A percentile compares a stretch with the other conserved stretches of the same genome.
phyloP scores from a whole-genome alignment of 2,329 filamentous ascomycete genomes.

The Neocucurbitaria cava region DNA sequence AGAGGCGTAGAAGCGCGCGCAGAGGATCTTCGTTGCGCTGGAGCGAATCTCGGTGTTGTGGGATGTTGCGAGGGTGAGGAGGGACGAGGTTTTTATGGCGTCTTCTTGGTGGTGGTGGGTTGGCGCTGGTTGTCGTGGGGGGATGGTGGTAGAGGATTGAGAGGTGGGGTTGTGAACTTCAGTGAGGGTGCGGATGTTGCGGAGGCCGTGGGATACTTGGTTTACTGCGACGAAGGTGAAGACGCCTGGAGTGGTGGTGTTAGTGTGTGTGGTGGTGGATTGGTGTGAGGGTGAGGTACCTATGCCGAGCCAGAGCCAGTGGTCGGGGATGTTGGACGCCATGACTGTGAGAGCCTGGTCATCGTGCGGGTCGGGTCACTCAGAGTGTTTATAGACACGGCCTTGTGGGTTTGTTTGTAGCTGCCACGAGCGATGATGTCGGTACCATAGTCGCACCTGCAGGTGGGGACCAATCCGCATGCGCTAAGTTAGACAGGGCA shows the following conservation, averaged over 20 bases:
- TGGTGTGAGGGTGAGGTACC: conserved; percentile 44
- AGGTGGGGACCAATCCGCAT: conserved; percentile 10
- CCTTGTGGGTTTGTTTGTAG: conserved; percentile 1
- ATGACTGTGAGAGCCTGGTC: conserved; percentile 29
- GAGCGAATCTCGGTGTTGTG: conserved; percentile 54
- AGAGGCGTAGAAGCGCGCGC: conserved; percentile 42
- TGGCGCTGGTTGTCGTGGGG: conserved; percentile 64
- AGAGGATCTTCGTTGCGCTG: conserved; percentile 48
- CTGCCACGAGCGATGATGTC: conserved; percentile 25
- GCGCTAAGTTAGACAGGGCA: conserved; percentile 8
- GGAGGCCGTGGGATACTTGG: conserved; percentile 65
- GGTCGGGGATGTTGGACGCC: conserved; percentile 51
- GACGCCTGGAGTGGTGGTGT: conserved; percentile 51
- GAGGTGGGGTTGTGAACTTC: conserved; percentile 73
- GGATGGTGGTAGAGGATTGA: conserved; percentile 29
- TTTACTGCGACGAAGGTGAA: conserved; percentile 66
- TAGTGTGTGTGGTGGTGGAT: conserved; percentile 53
- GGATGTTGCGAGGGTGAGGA: conserved; percentile 50
- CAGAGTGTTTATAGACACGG: conserved; percentile 2
- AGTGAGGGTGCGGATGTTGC: conserved; percentile 67
- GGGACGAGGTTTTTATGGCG: conserved; percentile 51
- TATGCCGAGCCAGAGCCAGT: conserved; percentile 56
- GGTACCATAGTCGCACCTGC: too few relatives aligned
- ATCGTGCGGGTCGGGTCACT: conserved; percentile 13
- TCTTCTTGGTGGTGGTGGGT: conserved; percentile 74